Conservation (phyloP, 257 asterid genomes). For the Gentiana dahurica region DNA sequence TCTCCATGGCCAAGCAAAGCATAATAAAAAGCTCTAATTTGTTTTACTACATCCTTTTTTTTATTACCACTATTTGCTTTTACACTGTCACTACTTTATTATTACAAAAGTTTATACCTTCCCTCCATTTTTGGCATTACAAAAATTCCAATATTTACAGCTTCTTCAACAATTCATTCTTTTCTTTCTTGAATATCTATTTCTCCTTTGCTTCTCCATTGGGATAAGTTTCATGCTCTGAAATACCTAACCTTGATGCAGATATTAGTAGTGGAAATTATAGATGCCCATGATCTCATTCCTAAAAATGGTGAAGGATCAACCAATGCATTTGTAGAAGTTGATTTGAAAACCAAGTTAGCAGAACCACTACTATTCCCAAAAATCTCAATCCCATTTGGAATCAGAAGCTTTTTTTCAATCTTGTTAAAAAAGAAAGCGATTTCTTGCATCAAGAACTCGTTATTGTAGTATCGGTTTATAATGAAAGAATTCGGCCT, state of each 20-base stretch:
- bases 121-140: constrained; percentile 13
- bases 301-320: constrained; percentile 75
- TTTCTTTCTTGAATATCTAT: constrained; percentile 19
- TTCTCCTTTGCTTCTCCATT: constrained; percentile 17
- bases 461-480: constrained; percentile 39
- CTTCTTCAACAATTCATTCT: constrained; percentile 31
- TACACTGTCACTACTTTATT: background rate
- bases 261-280: constrained; percentile 56
- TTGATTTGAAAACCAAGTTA: constrained; percentile 58
- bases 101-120: constrained; percentile 23
- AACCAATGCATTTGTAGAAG: constrained; percentile 58
- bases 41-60: background rate
- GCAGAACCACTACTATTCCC: constrained; percentile 49
- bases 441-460: constrained; percentile 13
- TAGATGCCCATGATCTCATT: constrained; percentile 66
- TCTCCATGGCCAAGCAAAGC: constrained; percentile 14
- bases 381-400: constrained; percentile 64
- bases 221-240: constrained; percentile 14
- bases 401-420: constrained; percentile 50
- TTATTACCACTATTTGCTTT: background rate
- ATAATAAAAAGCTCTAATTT: constrained; percentile 9
- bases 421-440: constrained; percentile 26
- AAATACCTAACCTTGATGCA: constrained; percentile 8
- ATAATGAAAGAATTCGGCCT: constrained; percentile 39
- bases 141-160: constrained; percentile 5